Evolutionary conservation across 1,284 basidiomycete genomes (phyloP), one percentile per base, ranked within the genome.

Genomic region (Sporisorium reilianum): DNA sequence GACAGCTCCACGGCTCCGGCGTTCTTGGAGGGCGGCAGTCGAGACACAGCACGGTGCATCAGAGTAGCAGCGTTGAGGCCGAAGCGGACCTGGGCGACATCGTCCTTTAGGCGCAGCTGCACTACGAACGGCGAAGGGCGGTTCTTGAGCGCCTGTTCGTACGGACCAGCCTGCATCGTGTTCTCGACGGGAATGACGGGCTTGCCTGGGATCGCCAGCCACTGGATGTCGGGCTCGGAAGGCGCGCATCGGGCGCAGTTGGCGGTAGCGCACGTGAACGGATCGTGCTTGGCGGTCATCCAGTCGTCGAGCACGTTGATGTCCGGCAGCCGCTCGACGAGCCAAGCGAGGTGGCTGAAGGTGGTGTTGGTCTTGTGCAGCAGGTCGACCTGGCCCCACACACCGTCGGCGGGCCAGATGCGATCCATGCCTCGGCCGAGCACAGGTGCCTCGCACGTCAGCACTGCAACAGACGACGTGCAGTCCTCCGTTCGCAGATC

Each of bases 1-100:
- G 92, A 90, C 1, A 94, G 85, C 50, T 70, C 61, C 6, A 69
- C 66, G 3, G 50, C 41, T 26, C 70, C 59, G 0, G 76, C 64
- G 20, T 69, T 54, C 1, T 90, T 88, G 38, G 55, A 56, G 1
- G 63, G 48, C 9, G 95, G 95, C 34, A 97, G 88, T 46, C 92
- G 90, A 0, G 93, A 90, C 36, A 92, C 85, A 0, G 94, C 95
- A 40, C 93, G 92, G 84, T 97, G 95, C 61, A 94, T 88, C 36
- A 97, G 88, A 1, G 95, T 93, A 0, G 91, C 88, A 40, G 94
- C 88, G 81, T 97, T 97, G 80, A 96, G 89, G 26, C 93, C 95
- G 45, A 97, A 91, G 54, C 92, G 90, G 54, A 96, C 90, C 42
- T 88, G 88, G 0, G 93, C 94, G 7, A 63, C 28, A 16, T 72